phyloP scores from a whole-genome alignment of 768 basidiomycete genomes.

The Mycena galopus region DNA sequence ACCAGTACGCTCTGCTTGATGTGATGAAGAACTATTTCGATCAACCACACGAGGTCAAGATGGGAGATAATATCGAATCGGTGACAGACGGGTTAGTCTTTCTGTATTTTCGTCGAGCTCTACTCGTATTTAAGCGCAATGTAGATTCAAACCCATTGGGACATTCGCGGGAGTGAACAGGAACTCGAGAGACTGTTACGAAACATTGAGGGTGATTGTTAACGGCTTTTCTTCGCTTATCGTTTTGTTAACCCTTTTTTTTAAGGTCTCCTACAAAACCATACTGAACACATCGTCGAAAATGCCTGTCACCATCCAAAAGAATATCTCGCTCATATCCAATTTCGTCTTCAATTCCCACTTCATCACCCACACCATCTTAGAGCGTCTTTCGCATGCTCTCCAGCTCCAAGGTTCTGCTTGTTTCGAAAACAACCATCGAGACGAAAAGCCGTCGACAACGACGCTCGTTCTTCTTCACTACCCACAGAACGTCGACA shows the following conservation, averaged over 20 bases:
- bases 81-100: conserved; percentile 26
- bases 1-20: conserved; percentile 27
- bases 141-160: conserved; percentile 32
- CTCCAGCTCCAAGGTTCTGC: no score
- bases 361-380: conserved; percentile 24
- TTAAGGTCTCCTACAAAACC: conserved; percentile 23
- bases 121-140: conserved; percentile 1
- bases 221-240: not conserved
- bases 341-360: conserved; percentile 28
- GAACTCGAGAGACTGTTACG: conserved; percentile 29
- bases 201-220: conserved; percentile 28
- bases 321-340: conserved; percentile 22
- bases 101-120: conserved; percentile 4
- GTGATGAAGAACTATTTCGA: conserved; percentile 33
- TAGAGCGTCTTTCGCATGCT: no score
- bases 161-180: conserved; percentile 24
- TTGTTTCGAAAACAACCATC: no score
- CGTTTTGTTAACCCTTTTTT: conserved; percentile 2
- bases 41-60: conserved; percentile 30
- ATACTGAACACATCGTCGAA: conserved; percentile 18
- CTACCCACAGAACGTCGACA: conserved; percentile 19
- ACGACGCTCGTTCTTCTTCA: no score
- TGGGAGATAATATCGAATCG: conserved; percentile 26
- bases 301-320: conserved; percentile 14
- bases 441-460: no score